These are phyloP conservation scores for Athelia psychrophila DNA, from an alignment of 1,284 basidiomycete genomes.

Conservation along the genomic window DNA sequence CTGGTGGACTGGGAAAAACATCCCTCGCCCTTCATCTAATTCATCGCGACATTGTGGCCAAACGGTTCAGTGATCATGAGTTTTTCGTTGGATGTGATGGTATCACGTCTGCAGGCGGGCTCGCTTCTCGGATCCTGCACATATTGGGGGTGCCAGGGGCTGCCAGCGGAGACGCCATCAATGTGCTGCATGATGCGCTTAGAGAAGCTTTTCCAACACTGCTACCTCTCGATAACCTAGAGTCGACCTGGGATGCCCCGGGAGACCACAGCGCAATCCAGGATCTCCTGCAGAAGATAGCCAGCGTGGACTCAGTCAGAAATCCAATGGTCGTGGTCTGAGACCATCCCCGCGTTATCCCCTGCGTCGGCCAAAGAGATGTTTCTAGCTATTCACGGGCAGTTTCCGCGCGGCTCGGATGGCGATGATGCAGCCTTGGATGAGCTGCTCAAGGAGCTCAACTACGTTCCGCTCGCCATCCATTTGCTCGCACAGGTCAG, in stretches of 20 bases:
- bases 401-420: background rate
- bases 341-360: background rate
- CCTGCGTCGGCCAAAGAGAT: background rate
- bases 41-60: background rate
- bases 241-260: background rate
- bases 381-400: background rate
- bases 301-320: background rate
- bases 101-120: background rate
- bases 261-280: background rate
- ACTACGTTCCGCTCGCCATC: background rate
- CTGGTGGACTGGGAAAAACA: background rate
- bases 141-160: background rate
- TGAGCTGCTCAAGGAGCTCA: background rate
- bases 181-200: background rate
- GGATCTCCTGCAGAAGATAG: background rate
- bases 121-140: background rate
- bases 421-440: background rate
- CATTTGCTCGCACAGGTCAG: background rate
- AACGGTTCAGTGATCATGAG: background rate
- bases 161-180: background rate
- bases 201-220: background rate
- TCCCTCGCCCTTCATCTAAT: background rate
- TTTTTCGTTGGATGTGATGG: background rate
- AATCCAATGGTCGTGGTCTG: background rate
- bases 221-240: background rate